These are phyloP conservation scores for Perkinsus marinus DNA, from an alignment of 169 alveolate species.

Conservation along the genomic window DNA sequence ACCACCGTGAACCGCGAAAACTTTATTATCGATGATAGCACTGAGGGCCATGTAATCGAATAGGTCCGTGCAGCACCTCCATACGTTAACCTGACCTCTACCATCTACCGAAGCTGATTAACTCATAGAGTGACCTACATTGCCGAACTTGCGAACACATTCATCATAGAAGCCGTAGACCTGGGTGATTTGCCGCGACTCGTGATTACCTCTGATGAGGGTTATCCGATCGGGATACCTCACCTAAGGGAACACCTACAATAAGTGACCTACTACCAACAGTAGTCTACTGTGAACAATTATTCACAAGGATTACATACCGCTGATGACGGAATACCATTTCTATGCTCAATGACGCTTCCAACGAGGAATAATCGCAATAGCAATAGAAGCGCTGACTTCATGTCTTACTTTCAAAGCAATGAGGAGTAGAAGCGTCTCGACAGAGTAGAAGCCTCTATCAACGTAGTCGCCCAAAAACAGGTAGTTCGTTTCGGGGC, in stretches of 20 bases:
- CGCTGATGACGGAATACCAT: too few species aligned
- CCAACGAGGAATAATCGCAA: too few species aligned
- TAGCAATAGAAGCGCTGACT: too few species aligned
- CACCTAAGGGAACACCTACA: not conserved
- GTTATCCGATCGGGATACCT: conserved; percentile 87
- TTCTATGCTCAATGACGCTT: too few species aligned
- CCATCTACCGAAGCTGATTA: conserved; percentile 52
- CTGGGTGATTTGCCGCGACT: conserved; percentile 91
- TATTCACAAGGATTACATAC: too few species aligned
- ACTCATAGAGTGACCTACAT: conserved; percentile 19
- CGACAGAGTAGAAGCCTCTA: conserved; percentile 96
- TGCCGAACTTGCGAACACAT: conserved; percentile 95
- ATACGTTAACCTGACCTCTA: not conserved
- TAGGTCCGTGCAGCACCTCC: conserved; percentile 57
- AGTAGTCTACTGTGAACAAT: too few species aligned
- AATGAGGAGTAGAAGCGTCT: conserved; percentile 89
- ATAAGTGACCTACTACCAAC: too few species aligned
- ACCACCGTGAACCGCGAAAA: conserved; percentile 98
- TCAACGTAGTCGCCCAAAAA: conserved; percentile 99
- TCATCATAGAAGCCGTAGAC: conserved; percentile 99
- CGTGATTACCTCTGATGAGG: conserved; percentile 96
- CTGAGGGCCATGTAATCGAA: conserved; percentile 94
- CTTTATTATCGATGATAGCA: conserved; percentile 86
- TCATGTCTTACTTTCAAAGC: conserved; percentile 76
- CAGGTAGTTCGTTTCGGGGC: conserved; percentile 89